Evolutionary conservation across 495 filamentous ascomycete species (phyloP), one percentile per base, ranked within the genome.

Genomic region (Lasiosphaeria hispida): DNA sequence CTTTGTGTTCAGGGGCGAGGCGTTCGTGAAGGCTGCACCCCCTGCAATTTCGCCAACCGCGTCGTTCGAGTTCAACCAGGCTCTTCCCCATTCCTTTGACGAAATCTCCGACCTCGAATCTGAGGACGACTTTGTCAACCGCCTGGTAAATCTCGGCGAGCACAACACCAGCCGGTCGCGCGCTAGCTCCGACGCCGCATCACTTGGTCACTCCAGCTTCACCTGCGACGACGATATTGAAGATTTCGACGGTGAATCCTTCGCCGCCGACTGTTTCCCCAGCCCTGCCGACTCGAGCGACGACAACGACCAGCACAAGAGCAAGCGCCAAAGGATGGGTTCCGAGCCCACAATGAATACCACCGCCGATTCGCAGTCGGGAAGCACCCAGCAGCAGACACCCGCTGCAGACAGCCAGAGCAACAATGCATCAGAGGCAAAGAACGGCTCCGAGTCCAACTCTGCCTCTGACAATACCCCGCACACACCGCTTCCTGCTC

Each of bases 71-170:
- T 83, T 85, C 63, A 78, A 75, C 23, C 72, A 83, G 81, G n/a
- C 79, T 93, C 30, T 87, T 87, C 77, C 92, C 43, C 86, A 87
- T 1, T 77, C 77, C 37, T 93, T 97, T 58, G 89, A 95, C 65
- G 88, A 90, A 58, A 82, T 95, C 57, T 93, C 91, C 17, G 93
- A 96, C 63, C 82, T 96, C 49, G 94, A 96, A 72, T 93, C 89
- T 0, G 93, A 96, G 37, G 91, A 94, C 78, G 91, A 96, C 63
- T 87, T 95, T 63, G 83, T 87, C 55, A 87, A 84, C 71, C 84
- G 85, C 45, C 79, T 96, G 8, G 86, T 92, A 57, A 85, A 87
- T 56, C 87, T 91, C 62, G 63, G 62, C 33, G 75, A 71, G n/a
- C 59, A 69, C n/a, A 72, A 82, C 36, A 75, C 84, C 49, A 85